These are phyloP conservation scores for Somion occarium DNA, from an alignment of 1,284 basidiomycete species.

Conservation along the genomic window DNA sequence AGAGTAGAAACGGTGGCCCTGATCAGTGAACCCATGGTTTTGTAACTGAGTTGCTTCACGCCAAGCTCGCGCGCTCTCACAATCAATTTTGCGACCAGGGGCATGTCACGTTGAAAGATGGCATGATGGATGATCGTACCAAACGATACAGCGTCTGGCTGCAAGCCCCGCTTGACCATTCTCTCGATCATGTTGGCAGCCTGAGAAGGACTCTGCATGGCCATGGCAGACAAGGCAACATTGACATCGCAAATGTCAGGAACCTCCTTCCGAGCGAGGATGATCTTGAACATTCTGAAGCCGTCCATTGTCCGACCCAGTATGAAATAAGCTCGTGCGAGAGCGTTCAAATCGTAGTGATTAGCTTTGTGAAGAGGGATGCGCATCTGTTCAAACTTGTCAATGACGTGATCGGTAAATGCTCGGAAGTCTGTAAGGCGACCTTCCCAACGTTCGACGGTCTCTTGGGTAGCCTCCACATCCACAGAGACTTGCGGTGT, in stretches of 20 bases:
- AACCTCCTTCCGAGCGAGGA: conserved; percentile 43
- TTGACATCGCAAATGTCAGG: conserved; percentile 63
- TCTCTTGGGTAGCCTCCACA: conserved; percentile 6
- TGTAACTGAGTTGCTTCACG: conserved; percentile 34
- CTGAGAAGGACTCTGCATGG: conserved; percentile 39
- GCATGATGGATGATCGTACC: conserved; percentile 60
- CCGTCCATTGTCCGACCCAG: conserved; percentile 45
- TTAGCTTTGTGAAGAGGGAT: conserved; percentile 41
- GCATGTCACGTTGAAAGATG: conserved; percentile 36
- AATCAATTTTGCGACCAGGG: conserved; percentile 41
- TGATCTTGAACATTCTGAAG: conserved; percentile 40
- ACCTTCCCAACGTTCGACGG: conserved; percentile 5
- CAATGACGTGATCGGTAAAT: conserved; percentile 45
- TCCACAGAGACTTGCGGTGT: background rate
- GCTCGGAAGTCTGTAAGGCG: conserved; percentile 27
- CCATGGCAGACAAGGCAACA: conserved; percentile 51
- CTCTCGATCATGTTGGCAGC: conserved; percentile 43
- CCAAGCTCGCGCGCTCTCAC: conserved; percentile 31
- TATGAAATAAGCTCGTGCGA: conserved; percentile 59
- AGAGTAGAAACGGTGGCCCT: conserved; percentile 32
- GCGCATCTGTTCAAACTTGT: conserved; percentile 37
- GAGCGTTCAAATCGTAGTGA: conserved; percentile 51
- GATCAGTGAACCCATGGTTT: conserved; percentile 46
- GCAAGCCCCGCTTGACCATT: conserved; percentile 43
- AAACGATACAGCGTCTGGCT: conserved; percentile 48